phyloP scores from a whole-genome alignment of 2,329 filamentous ascomycete species.

The Aspergillus tubingensis region DNA sequence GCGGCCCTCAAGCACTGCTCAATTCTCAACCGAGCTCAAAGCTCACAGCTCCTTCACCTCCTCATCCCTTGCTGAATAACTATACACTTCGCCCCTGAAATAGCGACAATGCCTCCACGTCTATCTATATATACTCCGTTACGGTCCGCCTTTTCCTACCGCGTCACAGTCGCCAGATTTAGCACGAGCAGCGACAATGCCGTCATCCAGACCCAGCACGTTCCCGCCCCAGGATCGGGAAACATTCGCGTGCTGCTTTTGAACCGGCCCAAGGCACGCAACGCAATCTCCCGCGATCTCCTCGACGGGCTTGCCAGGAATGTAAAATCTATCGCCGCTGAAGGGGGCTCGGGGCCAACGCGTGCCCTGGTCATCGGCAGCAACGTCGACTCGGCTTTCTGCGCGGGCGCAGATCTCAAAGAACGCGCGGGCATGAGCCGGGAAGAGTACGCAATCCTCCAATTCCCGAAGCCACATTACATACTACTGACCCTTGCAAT shows the following conservation, averaged over 20 bases:
- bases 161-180: constrained; percentile 36
- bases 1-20: constrained; percentile 3
- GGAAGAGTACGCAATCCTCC: constrained; percentile 65
- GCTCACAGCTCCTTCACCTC: background rate
- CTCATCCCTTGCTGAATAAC: background rate
- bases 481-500: background rate
- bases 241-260: constrained; percentile 86
- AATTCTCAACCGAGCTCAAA: background rate
- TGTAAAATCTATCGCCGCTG: constrained; percentile 68
- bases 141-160: constrained; percentile 22
- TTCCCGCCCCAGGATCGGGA: constrained; percentile 76
- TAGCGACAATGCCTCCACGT: constrained; percentile 36
- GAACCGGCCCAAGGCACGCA: constrained; percentile 80
- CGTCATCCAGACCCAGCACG: constrained; percentile 67
- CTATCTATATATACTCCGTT: constrained; percentile 20
- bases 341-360: constrained; percentile 62
- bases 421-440: constrained; percentile 75
- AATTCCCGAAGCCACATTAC: constrained; percentile 1
- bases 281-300: constrained; percentile 82
- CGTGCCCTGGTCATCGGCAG: constrained; percentile 82
- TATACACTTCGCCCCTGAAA: background rate
- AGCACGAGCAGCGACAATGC: constrained; percentile 38
- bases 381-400: constrained; percentile 84
- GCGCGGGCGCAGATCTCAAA: constrained; percentile 91
- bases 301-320: constrained; percentile 71